These are phyloP conservation scores for Tylopilus subfusipes DNA, from an alignment of 768 basidiomycete species.

Conservation along the genomic window DNA sequence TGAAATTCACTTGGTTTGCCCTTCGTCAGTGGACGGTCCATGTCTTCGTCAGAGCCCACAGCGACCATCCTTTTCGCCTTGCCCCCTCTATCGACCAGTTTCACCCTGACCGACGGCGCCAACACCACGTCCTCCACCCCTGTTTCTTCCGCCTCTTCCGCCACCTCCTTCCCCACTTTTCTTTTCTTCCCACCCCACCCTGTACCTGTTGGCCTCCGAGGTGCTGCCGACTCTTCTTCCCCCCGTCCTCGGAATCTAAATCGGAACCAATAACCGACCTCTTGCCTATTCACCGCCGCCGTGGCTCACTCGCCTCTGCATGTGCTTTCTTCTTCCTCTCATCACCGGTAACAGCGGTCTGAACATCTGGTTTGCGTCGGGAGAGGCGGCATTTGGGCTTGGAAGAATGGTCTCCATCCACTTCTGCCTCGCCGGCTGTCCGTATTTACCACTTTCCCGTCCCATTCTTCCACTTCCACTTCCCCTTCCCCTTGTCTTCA, in stretches of 20 bases:
- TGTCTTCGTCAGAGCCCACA: slow-evolving; percentile 6
- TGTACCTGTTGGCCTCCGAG: slow-evolving; percentile 2
- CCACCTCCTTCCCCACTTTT: slow-evolving; percentile 13
- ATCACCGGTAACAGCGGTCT: background rate
- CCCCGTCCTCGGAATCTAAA: background rate
- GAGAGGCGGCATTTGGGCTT: background rate
- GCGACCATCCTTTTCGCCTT: background rate
- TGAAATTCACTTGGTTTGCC: background rate
- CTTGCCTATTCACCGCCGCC: background rate
- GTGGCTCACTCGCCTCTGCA: background rate
- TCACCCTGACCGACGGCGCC: slow-evolving; percentile 10
- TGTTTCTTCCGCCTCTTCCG: slow-evolving; percentile 22
- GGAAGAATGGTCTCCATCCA: background rate
- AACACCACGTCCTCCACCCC: slow-evolving; percentile 18
- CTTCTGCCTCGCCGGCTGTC: background rate
- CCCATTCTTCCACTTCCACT: background rate
- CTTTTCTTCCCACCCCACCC: slow-evolving; percentile 15
- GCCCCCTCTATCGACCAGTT: slow-evolving; percentile 2
- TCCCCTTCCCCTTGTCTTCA: background rate
- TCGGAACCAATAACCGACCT: background rate
- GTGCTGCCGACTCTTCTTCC: slow-evolving; percentile 7
- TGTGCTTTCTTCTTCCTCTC: background rate
- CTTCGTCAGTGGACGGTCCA: background rate
- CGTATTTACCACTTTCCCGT: background rate
- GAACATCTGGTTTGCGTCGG: background rate